A percentile compares a stretch with the other conserved stretches of the same genome.
phyloP scores from a whole-genome alignment of 768 basidiomycete genomes.

The Russula abietina region DNA sequence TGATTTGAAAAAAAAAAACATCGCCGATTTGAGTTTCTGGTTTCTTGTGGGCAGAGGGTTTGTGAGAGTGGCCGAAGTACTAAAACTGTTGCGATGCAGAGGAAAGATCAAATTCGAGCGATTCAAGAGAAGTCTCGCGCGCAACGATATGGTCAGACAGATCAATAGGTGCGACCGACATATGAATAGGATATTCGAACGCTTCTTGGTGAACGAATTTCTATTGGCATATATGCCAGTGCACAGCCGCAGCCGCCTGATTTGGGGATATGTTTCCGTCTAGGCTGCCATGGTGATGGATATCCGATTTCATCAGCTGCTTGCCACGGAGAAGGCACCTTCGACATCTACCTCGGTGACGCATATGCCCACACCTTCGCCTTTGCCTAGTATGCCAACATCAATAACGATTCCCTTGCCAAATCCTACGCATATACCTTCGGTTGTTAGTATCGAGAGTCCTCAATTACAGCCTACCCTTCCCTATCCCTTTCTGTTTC shows the following conservation, averaged over 20 bases:
- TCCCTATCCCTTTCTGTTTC: background rate
- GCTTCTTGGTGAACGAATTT: slow-evolving; percentile 10
- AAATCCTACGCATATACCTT: background rate
- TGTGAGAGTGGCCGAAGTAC: background rate
- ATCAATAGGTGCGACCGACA: slow-evolving; percentile 16
- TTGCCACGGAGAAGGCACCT: slow-evolving; percentile 7
- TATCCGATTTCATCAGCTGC: slow-evolving; percentile 13
- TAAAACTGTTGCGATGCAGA: slow-evolving; percentile 14
- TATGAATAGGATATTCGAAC: slow-evolving; percentile 15
- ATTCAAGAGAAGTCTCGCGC: slow-evolving; percentile 11
- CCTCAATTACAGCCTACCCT: background rate
- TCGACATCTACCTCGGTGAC: background rate
- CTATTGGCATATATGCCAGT: no score
- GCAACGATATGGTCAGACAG: slow-evolving; percentile 12
- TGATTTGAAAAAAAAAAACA: no score
- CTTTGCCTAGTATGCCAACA: background rate
- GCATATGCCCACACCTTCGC: background rate
- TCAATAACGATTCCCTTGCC: background rate
- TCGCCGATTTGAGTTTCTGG: background rate
- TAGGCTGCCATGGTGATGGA: slow-evolving; percentile 15
- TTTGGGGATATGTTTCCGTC: background rate
- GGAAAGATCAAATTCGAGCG: slow-evolving; percentile 7
- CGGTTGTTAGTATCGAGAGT: background rate
- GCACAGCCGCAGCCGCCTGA: no score
- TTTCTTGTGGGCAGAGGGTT: slow-evolving; percentile 4